These are phyloP conservation scores for Crithidia acanthocephali DNA, from an alignment of 208 protist species.

Conservation along the genomic window DNA sequence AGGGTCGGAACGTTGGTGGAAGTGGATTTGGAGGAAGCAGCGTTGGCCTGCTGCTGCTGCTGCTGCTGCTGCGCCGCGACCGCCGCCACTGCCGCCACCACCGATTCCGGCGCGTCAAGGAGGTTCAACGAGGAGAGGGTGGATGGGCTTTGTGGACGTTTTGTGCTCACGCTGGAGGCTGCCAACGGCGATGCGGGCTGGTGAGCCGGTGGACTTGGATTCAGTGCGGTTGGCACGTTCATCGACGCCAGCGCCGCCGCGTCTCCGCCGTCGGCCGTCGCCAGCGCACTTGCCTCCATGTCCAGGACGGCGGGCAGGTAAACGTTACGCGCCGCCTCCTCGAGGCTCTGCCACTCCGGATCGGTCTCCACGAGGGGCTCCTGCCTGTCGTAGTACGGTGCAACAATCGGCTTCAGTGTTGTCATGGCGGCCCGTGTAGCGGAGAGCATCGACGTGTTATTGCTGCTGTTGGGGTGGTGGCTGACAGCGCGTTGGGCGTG, in stretches of 20 bases:
- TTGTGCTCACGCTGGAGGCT: too few species aligned
- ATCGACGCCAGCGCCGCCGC: not conserved
- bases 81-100: not conserved
- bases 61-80: not conserved
- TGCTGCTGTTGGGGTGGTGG: too few species aligned
- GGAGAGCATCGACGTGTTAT: conserved; percentile 11
- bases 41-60: not conserved
- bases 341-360: conserved; percentile 53
- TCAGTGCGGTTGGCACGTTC: not conserved
- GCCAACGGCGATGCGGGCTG: not conserved
- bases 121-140: not conserved
- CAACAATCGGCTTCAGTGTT: not conserved
- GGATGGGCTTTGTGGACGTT: too few species aligned
- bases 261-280: not conserved
- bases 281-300: not conserved
- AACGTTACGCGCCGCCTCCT: conserved; percentile 28
- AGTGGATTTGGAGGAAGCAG: not conserved
- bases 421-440: conserved; percentile 8
- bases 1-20: conserved; percentile 5
- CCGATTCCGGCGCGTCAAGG: not conserved
- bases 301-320: conserved; percentile 21
- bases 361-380: conserved; percentile 22
- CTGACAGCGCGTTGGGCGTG: not conserved
- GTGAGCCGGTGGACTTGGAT: not conserved
- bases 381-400: not conserved